Evolutionary conservation across 768 basidiomycete species (phyloP).

Genomic region (Tylopilus sp.): DNA sequence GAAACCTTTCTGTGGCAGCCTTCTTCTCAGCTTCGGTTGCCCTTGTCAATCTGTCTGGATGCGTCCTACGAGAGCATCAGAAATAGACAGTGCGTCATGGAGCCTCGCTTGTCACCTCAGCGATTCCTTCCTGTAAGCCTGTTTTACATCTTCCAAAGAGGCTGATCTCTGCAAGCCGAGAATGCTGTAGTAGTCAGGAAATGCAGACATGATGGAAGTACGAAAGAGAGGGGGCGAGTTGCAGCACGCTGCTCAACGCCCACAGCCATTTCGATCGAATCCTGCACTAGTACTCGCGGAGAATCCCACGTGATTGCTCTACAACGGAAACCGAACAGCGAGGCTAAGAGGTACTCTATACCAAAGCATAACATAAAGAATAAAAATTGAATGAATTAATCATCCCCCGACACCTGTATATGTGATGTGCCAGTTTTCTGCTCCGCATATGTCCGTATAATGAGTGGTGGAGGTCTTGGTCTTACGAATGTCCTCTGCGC

Average conservation of each 20-base stretch:
- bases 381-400: conserved; percentile 1
- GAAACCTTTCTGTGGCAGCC: conserved; percentile 79
- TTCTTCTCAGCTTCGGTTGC: conserved; percentile 69
- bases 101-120: conserved; percentile 44
- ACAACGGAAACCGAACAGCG: background rate
- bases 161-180: conserved; percentile 54
- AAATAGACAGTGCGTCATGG: conserved; percentile 6
- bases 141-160: conserved; percentile 65
- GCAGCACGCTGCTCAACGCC: conserved; percentile 13
- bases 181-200: conserved; percentile 79
- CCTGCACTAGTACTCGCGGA: background rate
- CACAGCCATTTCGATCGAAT: conserved; percentile 3
- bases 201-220: conserved; percentile 55
- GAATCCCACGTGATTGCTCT: conserved; percentile 2
- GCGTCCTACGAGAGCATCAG: conserved; percentile 53
- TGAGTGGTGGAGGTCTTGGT: conserved; percentile 42
- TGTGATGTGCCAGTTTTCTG: conserved; percentile 2
- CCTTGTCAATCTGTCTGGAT: conserved; percentile 79
- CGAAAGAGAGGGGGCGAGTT: conserved; percentile 4
- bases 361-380: background rate
- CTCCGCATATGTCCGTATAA: conserved; percentile 14
- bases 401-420: conserved; percentile 17
- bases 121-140: conserved; percentile 79
- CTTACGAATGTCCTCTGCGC: conserved; percentile 33
- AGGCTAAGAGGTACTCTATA: background rate